Conservation (phyloP, 805 yeast species). For the Huiozyma naganishii region DNA sequence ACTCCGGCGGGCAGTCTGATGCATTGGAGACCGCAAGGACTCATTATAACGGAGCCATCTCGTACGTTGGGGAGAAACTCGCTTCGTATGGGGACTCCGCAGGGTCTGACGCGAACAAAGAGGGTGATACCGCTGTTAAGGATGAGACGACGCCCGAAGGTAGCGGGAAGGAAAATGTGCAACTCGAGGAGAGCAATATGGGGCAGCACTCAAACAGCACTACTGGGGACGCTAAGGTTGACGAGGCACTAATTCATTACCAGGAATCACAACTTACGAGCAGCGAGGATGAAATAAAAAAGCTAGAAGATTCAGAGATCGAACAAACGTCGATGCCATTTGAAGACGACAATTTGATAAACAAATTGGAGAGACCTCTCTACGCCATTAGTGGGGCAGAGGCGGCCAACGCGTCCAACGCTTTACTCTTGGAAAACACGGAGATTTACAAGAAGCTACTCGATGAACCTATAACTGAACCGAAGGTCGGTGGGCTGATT, state of each 20-base stretch:
- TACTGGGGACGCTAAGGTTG: neutral
- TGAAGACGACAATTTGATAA: slow-evolving; percentile 1
- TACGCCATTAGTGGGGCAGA: slow-evolving; percentile 3
- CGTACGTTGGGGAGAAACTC: no score
- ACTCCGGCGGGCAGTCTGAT: no score
- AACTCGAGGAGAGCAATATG: neutral
- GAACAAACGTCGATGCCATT: neutral
- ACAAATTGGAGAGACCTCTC: slow-evolving; percentile 15
- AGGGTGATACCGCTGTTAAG: no score
- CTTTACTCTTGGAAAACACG: slow-evolving; percentile 26
- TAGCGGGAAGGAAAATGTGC: neutral
- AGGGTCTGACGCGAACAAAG: no score
- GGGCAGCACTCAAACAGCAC: neutral
- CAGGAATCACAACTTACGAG: neutral
- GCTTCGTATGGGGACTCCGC: no score
- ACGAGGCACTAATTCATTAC: neutral
- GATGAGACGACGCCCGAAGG: neutral
- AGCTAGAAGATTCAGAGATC: neutral
- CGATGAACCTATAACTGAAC: slow-evolving; percentile 34
- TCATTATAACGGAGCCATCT: no score
- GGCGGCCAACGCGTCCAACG: slow-evolving; percentile 2
- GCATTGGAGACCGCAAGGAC: no score
- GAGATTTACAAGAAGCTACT: slow-evolving; percentile 31
- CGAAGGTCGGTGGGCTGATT: slow-evolving; percentile 32
- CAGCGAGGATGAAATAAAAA: neutral